Evolutionary conservation across 805 yeast genomes (phyloP).

Genomic region (Cyberlindnera petersonii): DNA sequence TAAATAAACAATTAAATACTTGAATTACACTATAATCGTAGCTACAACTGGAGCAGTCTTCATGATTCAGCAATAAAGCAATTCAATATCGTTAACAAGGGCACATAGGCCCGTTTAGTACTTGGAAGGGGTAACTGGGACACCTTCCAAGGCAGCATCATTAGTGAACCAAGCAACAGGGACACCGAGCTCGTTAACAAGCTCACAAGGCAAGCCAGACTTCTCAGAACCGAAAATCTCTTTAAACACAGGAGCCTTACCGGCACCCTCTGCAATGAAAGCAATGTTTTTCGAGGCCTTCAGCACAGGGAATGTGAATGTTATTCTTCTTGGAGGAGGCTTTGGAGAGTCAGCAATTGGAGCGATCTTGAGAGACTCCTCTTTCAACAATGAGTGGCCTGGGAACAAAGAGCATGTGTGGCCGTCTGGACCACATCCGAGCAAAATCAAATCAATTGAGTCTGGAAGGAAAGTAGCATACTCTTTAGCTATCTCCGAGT

Average conservation of each 20-base stretch:
- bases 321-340: slow-evolving; percentile 90
- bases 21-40: too few relatives aligned
- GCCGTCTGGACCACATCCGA: slow-evolving; percentile 96
- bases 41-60: too few relatives aligned
- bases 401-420: slow-evolving; percentile 94
- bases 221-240: slow-evolving; percentile 58
- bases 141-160: slow-evolving; percentile 69
- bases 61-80: too few relatives aligned
- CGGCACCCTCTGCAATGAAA: slow-evolving; percentile 87
- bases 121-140: slow-evolving; percentile 31
- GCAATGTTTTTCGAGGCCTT: slow-evolving; percentile 46
- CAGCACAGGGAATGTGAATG: slow-evolving; percentile 78
- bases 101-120: slow-evolving; percentile 11
- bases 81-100: too few relatives aligned
- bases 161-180: slow-evolving; percentile 83
- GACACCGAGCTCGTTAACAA: slow-evolving; percentile 58
- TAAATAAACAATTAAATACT: too few relatives aligned
- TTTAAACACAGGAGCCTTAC: slow-evolving; percentile 69
- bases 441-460: slow-evolving; percentile 57
- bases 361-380: slow-evolving; percentile 50
- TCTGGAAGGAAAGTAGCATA: slow-evolving; percentile 59
- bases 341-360: slow-evolving; percentile 81
- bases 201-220: slow-evolving; percentile 61
- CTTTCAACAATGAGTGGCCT: slow-evolving; percentile 64
- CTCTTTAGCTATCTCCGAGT: slow-evolving; percentile 51